Evolutionary conservation across 495 filamentous ascomycete genomes (phyloP), one percentile per base, ranked within the genome.

Genomic region (Tetracladium setigerum): DNA sequence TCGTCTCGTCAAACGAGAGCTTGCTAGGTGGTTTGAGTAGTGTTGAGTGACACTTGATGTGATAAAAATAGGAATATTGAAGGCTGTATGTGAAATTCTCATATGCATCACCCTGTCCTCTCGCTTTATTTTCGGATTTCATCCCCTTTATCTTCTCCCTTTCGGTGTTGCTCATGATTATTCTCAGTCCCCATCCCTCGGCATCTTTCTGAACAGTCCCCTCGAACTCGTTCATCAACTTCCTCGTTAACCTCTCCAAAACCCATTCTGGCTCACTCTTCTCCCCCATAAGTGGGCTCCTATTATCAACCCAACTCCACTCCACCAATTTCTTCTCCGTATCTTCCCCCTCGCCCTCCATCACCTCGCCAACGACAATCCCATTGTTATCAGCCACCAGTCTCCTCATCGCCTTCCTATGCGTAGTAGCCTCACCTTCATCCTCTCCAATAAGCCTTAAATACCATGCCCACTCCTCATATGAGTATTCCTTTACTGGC

Each of bases 201-300:
- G 46, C 8, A 18, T 56, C 55, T 17, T 58, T 51, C 30, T 41
- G 57, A n/a, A 55, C 47, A 10, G 57, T 43, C 4, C 30, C 56
- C 47, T 63, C 68, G 48, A 85, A 60, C 61, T 78, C 77, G 27
- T 69, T 63, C 16, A 73, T 68, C 47, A 89, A 52, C 46, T 63
- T 71, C 43, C 68, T 63, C 34, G 72, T 73, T 45, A 89, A 60
- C 53, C 73, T 72, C 53, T 83, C 78, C 18, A 95, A 58, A 22
- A 95, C 75, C 89, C 89, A 95, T 61, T 89, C 79, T 8, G 86
- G 70, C 60, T 95, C 89, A 43, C 69, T 76, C 53, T 81, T 78
- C 7, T 72, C 72, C 4, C 84, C 82, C 72, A 94, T 80, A 38
- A 94, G 62, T 9, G 88, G 88, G 52, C 78, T 85, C 14, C 74